Evolutionary conservation across 2,329 filamentous ascomycete genomes (phyloP), one percentile per base, ranked within the genome.

Genomic region (Penicillium sp.): DNA sequence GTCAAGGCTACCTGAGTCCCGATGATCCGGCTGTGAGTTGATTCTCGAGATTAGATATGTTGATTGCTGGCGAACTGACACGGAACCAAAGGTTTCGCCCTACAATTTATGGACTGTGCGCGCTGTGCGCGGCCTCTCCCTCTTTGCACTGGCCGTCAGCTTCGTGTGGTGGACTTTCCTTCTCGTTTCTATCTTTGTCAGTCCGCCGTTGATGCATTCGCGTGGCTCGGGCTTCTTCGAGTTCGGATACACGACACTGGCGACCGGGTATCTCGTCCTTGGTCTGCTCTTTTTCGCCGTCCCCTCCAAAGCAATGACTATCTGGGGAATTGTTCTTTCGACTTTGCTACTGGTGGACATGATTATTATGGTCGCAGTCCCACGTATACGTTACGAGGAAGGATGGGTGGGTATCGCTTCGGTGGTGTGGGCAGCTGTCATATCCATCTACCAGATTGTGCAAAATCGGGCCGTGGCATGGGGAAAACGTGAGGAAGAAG

Each of bases 101-200:
- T 96, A 96, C 76, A 99, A 99, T 65, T 83, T 97, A 34, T 96
- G 91, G 87, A 90, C 85, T 53, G 88, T 99, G 45, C 87, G 94
- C 16, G 83, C 88, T 43, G 79, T 94, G 49, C 85, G 91, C 68
- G 89, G 86, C 67, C 71, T 94, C 55, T 93, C 90, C 5, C 79
- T 95, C 50, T 64, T 90, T 34, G 89, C 96, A 66, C 79, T 93
- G 18, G 71, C 85, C 47, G 69, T 92, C 62, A 89, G 85, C 51
- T 90, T 95, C 65, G 65, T 90, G n/a, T 97, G 93, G 93, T 97
- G 94, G 93, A 81, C 90, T 9, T 72, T 96, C 49, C 79, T 96
- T 31, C 80, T 99, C n/a, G 85, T 96, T 15, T 90, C 90, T 50
- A 85, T 88, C 60, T 99, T 99, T 74, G 86, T 95, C 61, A 96